Evolutionary conservation across 176 grass and related monocot genomes (phyloP).

Genomic region (Zea mays): DNA sequence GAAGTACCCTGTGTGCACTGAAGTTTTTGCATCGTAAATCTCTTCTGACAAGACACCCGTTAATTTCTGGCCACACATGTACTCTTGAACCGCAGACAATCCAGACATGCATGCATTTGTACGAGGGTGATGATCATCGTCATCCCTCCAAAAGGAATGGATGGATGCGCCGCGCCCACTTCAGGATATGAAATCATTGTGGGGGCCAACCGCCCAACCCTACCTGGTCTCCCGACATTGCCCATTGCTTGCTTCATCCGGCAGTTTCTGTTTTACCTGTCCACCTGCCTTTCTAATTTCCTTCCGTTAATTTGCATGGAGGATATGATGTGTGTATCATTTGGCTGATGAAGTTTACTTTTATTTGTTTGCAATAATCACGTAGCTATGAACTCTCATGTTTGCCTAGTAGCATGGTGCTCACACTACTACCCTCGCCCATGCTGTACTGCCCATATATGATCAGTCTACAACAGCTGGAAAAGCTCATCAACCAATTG

Average conservation of each 20-base stretch:
- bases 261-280: neutral
- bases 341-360: neutral
- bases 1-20: too few relatives aligned
- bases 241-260: slow-evolving; percentile 10
- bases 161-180: slow-evolving; percentile 15
- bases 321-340: neutral
- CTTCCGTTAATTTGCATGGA: neutral
- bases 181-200: slow-evolving; percentile 49
- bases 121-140: slow-evolving; percentile 32
- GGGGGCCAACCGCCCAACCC: slow-evolving; percentile 24
- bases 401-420: neutral
- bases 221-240: slow-evolving; percentile 37
- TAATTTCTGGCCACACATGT: neutral
- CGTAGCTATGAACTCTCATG: too few relatives aligned
- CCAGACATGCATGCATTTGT: slow-evolving; percentile 22
- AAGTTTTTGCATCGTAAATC: neutral
- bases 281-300: neutral
- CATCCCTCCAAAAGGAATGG: slow-evolving; percentile 26
- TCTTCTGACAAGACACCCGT: neutral
- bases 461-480: neutral
- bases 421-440: too few relatives aligned
- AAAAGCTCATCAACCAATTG: neutral
- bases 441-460: too few relatives aligned
- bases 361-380: neutral
- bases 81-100: slow-evolving; percentile 18